A percentile compares a stretch with the other conserved stretches of the same genome.
Evolutionary conservation across 2,329 filamentous ascomycete species (phyloP).

Genomic region (Ceratocystis variospora): DNA sequence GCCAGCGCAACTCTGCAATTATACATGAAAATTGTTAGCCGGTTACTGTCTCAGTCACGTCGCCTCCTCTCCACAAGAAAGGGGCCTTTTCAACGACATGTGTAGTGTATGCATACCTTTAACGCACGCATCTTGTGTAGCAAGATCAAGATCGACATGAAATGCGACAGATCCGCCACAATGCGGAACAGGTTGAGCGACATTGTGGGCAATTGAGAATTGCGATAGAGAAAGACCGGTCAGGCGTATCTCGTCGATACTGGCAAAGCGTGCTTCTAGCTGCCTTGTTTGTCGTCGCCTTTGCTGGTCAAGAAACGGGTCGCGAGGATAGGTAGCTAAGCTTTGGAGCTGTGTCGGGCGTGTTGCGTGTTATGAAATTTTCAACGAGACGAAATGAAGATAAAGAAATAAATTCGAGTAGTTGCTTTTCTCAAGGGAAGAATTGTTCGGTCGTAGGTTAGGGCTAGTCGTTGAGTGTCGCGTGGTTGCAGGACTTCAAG

Average conservation of each 20-base stretch:
- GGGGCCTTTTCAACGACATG: not conserved
- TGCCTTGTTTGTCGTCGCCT: not conserved
- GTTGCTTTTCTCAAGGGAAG: not conserved
- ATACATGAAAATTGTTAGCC: not conserved
- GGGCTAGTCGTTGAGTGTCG: not conserved
- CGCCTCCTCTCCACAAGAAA: no score
- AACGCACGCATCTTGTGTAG: slow-evolving; percentile 69
- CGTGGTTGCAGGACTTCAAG: not conserved
- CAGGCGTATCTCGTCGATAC: not conserved
- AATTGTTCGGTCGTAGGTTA: not conserved
- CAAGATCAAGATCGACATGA: slow-evolving; percentile 85
- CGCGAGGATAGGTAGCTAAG: not conserved
- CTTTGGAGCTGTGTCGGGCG: not conserved
- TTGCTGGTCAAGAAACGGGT: not conserved
- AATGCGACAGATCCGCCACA: slow-evolving; percentile 75
- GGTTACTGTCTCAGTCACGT: not conserved
- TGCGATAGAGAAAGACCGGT: not conserved
- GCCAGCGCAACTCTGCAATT: slow-evolving; percentile 71
- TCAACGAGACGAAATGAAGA: not conserved
- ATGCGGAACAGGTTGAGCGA: slow-evolving; percentile 49
- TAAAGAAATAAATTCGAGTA: not conserved
- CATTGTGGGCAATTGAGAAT: slow-evolving; percentile 18
- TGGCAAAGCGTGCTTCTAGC: not conserved
- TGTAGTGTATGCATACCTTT: slow-evolving; percentile 6
- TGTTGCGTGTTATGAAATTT: not conserved